Evolutionary conservation across 768 basidiomycete genomes (phyloP), one percentile per base, ranked within the genome.

Genomic region (Tricholoma sp.): DNA sequence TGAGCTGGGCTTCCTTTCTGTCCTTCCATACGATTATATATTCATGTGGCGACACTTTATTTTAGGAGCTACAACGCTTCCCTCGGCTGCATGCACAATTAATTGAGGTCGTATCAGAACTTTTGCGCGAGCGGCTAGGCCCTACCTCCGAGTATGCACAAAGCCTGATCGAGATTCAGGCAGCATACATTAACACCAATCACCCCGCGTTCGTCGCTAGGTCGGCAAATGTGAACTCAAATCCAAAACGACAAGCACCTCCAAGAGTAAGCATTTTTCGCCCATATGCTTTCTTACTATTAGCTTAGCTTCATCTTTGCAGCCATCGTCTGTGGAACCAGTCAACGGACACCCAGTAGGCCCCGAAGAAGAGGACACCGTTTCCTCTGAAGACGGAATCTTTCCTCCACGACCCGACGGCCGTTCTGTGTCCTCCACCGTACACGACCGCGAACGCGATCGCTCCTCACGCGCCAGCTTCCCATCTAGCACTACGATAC

Each of bases 101-200:
- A 17, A 88, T 99, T 59, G 97, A 99, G 69, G 91, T 89, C 13
- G 93, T 99, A n/a, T 97, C 94, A 0, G 97, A 98, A 65, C 80
- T 99, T 13, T 76, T 99, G 36, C 84, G 94, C 50, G 97, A 99
- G 72, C 86, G 97, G 6, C 81, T 99, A 12, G 95, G 95, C 1
- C 97, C 97, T 1, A 97, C 97, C 0, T 94, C 92, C 2, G 90
- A 94, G n/a, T 98, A 98, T 70, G 89, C 95, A 0, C 90, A 93
- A 62, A 94, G 91, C 66, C 77, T 99, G 64, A 98, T 99, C 63
- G 85, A 88, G 63, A 99, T 99, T 50, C 97, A 99, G 71, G 94
- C 94, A 1, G 95, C 97, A 10, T 99, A 99, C 68, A 98, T 99
- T 79, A 99, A 99, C 70, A 98, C 95, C 55, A 98, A 98, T 70